Evolutionary conservation across 331 rosid genomes (phyloP).

Genomic region (Phaseolus coccineus): DNA sequence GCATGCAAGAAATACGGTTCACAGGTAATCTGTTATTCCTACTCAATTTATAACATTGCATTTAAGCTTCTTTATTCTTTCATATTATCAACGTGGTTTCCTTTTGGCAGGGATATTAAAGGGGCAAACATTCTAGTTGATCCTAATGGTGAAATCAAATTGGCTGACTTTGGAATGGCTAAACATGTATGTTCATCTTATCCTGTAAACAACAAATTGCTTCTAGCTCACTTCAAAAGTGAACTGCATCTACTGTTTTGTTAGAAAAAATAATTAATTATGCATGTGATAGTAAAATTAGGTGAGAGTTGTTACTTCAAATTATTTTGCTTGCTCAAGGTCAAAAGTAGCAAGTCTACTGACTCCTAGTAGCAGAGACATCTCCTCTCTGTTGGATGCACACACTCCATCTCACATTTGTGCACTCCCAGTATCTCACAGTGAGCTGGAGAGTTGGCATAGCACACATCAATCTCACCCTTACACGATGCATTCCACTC

Average conservation of each 20-base stretch:
- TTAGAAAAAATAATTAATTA: conserved; percentile 12
- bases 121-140: conserved; percentile 96
- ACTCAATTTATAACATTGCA: conserved; percentile 12
- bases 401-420: conserved; percentile 2
- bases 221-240: conserved; percentile 33
- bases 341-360: conserved; percentile 32
- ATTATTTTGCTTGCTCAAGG: conserved; percentile 29
- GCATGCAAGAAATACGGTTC: conserved; percentile 88
- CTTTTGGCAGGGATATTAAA: conserved; percentile 86
- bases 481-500: not conserved
- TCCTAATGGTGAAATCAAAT: conserved; percentile 90
- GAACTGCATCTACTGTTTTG: conserved; percentile 29
- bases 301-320: conserved; percentile 17
- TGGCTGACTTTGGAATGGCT: conserved; percentile 99
- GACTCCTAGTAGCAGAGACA: conserved; percentile 18
- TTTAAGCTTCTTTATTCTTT: conserved; percentile 31
- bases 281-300: conserved; percentile 29
- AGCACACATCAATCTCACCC: not conserved
- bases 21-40: conserved; percentile 59
- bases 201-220: conserved; percentile 25
- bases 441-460: conserved; percentile 26
- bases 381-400: conserved; percentile 30
- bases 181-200: conserved; percentile 65
- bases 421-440: not conserved
- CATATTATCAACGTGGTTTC: conserved; percentile 31